Conservation (phyloP, 768 basidiomycete genomes). For the Phaffia tasmanica region DNA sequence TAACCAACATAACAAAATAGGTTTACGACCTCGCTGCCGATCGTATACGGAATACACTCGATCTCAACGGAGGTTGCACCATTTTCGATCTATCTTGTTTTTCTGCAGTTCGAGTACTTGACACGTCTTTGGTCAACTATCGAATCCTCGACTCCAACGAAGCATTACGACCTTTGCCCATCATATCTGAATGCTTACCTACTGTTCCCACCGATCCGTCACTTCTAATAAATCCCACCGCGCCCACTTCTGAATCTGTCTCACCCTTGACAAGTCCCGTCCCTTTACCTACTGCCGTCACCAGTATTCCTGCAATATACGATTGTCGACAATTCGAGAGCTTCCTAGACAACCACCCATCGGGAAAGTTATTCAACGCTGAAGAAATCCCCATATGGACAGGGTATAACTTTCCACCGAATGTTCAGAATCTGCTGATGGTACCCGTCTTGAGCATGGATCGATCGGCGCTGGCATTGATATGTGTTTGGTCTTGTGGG, state of each 20-base stretch:
- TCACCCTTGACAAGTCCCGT: too few relatives aligned
- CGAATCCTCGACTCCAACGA: too few relatives aligned
- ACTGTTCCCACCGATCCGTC: too few relatives aligned
- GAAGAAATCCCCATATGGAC: not conserved
- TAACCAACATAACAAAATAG: not conserved
- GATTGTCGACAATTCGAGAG: too few relatives aligned
- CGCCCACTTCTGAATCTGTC: too few relatives aligned
- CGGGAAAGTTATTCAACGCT: constrained; percentile 3
- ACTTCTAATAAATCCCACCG: too few relatives aligned
- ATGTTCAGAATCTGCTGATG: not conserved
- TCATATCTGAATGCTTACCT: not conserved
- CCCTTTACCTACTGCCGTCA: too few relatives aligned
- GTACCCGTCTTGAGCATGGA: not conserved
- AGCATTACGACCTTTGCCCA: not conserved
- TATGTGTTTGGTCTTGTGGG: not conserved
- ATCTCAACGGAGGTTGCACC: constrained; percentile 69
- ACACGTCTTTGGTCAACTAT: not conserved
- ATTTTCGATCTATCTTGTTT: constrained; percentile 66
- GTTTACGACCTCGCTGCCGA: constrained; percentile 79
- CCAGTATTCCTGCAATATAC: too few relatives aligned
- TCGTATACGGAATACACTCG: constrained; percentile 75
- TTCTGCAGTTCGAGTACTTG: not conserved
- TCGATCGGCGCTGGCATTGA: not conserved
- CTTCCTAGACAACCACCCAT: not conserved
- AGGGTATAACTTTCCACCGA: not conserved